phyloP scores from a whole-genome alignment of 2,329 filamentous ascomycete genomes.

The Chrysoporthe cubensis region DNA sequence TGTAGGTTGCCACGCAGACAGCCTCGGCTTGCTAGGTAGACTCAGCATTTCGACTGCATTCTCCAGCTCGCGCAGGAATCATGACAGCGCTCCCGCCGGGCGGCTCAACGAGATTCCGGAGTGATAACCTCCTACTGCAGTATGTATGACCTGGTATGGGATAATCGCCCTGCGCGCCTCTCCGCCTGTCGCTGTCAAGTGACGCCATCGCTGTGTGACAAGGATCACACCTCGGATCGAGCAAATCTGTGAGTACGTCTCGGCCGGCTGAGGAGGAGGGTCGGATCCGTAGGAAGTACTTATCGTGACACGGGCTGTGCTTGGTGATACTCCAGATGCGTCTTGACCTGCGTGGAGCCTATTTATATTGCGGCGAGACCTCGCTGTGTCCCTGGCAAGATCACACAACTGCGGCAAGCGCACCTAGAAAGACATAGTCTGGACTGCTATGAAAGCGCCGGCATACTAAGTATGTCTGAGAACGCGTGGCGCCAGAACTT shows the following conservation, averaged over 20 bases:
- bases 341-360: conserved; percentile 27
- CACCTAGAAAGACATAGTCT: neutral
- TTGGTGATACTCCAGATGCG: conserved; percentile 18
- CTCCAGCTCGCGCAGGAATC: too few species aligned
- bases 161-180: neutral
- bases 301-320: conserved; percentile 21
- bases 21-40: too few species aligned
- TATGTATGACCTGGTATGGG: neutral
- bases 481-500: conserved; percentile 16
- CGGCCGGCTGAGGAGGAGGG: neutral
- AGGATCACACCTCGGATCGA: neutral
- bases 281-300: neutral
- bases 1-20: neutral
- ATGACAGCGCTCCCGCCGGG: neutral
- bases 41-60: too few species aligned
- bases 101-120: neutral
- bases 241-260: neutral
- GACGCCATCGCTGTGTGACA: too few species aligned
- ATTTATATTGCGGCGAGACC: conserved; percentile 26
- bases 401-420: conserved; percentile 11
- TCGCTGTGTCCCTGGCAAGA: conserved; percentile 18
- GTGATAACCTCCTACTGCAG: neutral
- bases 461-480: conserved; percentile 10
- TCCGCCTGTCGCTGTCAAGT: neutral
- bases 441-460: neutral